phyloP scores from a whole-genome alignment of 83 land plant genomes.

The Isoetes engelmannii region DNA sequence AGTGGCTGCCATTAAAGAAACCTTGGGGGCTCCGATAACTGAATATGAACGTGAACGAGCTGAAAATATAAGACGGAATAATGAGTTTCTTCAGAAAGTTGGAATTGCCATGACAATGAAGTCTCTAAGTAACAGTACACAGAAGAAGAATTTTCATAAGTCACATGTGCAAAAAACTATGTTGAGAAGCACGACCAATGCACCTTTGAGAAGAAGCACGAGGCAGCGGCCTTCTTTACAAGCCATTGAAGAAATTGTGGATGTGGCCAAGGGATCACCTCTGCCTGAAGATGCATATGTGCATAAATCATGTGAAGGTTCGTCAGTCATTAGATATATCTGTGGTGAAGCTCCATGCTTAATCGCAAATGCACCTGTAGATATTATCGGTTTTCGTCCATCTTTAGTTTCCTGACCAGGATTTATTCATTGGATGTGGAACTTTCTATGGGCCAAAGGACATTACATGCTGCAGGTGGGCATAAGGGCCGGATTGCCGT shows the following conservation, averaged over 20 bases:
- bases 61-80: slow-evolving; percentile 37
- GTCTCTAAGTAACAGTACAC: neutral
- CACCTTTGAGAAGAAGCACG: slow-evolving; percentile 33
- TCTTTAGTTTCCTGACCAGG: slow-evolving; percentile 22
- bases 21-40: slow-evolving; percentile 19
- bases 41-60: slow-evolving; percentile 35
- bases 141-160: too few relatives aligned
- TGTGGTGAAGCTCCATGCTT: slow-evolving; percentile 6
- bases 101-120: slow-evolving; percentile 21
- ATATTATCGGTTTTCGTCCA: slow-evolving; percentile 19
- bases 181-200: neutral
- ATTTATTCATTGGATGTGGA: slow-evolving; percentile 34
- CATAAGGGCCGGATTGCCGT: slow-evolving; percentile 38
- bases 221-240: slow-evolving; percentile 8
- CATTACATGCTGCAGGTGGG: slow-evolving; percentile 40
- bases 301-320: slow-evolving; percentile 12
- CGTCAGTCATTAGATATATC: slow-evolving; percentile 24
- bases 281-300: neutral
- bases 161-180: too few relatives aligned
- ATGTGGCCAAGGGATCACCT: too few relatives aligned
- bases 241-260: too few relatives aligned
- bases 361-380: neutral
- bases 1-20: slow-evolving; percentile 2
- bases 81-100: slow-evolving; percentile 26
- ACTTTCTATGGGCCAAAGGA: neutral